These are phyloP conservation scores for Fraxinus cuspidata DNA, from an alignment of 257 asterid genomes.

Conservation along the genomic window DNA sequence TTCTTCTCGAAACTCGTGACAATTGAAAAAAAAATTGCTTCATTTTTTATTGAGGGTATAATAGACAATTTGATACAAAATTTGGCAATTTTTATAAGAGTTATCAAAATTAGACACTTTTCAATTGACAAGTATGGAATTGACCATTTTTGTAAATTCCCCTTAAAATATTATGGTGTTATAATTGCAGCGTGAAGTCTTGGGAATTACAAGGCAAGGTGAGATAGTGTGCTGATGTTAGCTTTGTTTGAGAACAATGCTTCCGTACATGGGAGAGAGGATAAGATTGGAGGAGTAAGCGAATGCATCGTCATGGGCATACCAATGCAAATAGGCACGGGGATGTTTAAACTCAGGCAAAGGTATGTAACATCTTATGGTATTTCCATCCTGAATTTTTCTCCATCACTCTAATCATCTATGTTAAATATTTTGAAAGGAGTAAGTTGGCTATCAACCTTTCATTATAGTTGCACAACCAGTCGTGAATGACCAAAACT, in stretches of 20 bases:
- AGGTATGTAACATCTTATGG: slow-evolving; percentile 37
- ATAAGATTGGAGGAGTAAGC: slow-evolving; percentile 85
- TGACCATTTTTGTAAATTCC: too few species aligned
- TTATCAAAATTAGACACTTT: too few species aligned
- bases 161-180: background rate
- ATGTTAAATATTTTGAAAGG: background rate
- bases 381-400: background rate
- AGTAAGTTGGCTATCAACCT: background rate
- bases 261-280: slow-evolving; percentile 75
- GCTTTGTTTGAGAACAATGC: slow-evolving; percentile 95
- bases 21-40: too few species aligned
- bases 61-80: too few species aligned
- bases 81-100: too few species aligned
- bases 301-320: slow-evolving; percentile 94
- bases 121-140: too few species aligned
- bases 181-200: slow-evolving; percentile 73
- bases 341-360: slow-evolving; percentile 85
- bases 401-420: background rate
- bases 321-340: slow-evolving; percentile 86
- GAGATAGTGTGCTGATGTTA: slow-evolving; percentile 84
- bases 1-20: too few species aligned
- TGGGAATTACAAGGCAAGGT: slow-evolving; percentile 85
- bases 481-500: too few species aligned
- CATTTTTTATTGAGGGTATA: too few species aligned
- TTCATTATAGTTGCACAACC: too few species aligned